Evolutionary conservation across 768 basidiomycete genomes (phyloP).

Genomic region (Pleurotus eryngii): DNA sequence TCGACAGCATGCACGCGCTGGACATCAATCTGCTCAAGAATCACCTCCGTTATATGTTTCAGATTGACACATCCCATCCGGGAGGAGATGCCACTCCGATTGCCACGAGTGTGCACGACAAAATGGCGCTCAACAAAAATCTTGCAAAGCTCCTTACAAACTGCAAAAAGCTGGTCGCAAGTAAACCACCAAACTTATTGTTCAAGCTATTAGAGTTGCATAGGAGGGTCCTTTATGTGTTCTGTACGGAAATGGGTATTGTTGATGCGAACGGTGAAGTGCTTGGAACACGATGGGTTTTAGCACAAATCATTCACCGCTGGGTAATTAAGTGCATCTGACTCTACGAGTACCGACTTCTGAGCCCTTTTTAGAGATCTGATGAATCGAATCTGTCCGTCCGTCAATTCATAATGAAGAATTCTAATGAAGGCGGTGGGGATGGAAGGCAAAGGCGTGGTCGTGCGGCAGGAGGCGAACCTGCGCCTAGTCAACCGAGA

Average conservation of each 20-base stretch:
- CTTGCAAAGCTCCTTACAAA: neutral
- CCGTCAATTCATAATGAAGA: too few relatives aligned
- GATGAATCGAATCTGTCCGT: neutral
- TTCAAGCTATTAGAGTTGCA: neutral
- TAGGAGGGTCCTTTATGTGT: neutral
- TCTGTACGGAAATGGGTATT: neutral
- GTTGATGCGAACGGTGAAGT: neutral
- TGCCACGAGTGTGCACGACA: neutral
- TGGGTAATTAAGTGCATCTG: neutral
- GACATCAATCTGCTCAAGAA: conserved; percentile 29
- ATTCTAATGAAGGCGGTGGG: too few relatives aligned
- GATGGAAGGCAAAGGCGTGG: too few relatives aligned
- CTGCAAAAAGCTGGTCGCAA: neutral
- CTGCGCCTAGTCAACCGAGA: too few relatives aligned
- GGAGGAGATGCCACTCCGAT: neutral
- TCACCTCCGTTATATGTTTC: conserved; percentile 25
- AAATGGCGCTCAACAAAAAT: neutral
- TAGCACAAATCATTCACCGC: neutral
- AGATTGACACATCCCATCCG: conserved; percentile 14
- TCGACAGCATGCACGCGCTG: conserved; percentile 42
- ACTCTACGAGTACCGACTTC: too few relatives aligned
- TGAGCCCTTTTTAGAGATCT: too few relatives aligned
- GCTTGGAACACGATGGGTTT: neutral
- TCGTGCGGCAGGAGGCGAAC: too few relatives aligned
- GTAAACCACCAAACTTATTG: neutral